Conservation (phyloP, 768 basidiomycete species). For the Rhizopogon roseolus region DNA sequence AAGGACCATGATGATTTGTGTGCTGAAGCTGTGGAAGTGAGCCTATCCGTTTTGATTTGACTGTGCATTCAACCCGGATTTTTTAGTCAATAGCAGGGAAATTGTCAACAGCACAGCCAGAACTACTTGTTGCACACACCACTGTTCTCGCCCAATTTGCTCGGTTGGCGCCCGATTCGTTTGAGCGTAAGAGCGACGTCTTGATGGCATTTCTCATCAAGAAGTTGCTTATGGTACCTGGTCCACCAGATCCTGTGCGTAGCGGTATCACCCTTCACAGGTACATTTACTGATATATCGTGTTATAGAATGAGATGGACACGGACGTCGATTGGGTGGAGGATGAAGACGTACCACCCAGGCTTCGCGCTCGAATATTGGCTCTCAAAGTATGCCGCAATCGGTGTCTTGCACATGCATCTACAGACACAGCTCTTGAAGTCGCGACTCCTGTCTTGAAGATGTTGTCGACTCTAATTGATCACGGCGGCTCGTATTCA, state of each 20-base stretch:
- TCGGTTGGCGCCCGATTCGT: constrained; percentile 58
- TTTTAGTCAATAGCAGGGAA: constrained; percentile 53
- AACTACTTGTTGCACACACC: constrained; percentile 58
- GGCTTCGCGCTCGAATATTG: constrained; percentile 65
- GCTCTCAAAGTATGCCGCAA: constrained; percentile 80
- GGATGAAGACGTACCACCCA: constrained; percentile 53
- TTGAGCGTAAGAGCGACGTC: constrained; percentile 74
- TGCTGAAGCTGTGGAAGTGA: constrained; percentile 59
- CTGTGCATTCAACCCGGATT: not conserved
- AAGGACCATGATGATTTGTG: constrained; percentile 49
- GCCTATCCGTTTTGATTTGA: constrained; percentile 5
- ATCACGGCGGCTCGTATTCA: constrained; percentile 60
- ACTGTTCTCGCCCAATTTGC: constrained; percentile 75
- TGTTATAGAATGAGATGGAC: constrained; percentile 50
- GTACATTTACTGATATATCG: not conserved
- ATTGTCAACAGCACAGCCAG: constrained; percentile 43
- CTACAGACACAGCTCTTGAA: constrained; percentile 52
- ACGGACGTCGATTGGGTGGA: constrained; percentile 72
- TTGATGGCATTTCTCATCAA: constrained; percentile 72
- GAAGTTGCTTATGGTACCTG: constrained; percentile 59
- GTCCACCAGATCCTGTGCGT: constrained; percentile 41
- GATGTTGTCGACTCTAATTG: constrained; percentile 69
- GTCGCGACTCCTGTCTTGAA: constrained; percentile 73
- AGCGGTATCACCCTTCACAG: not conserved
- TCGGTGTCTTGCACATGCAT: constrained; percentile 67